Conservation (phyloP, 2,329 filamentous ascomycete genomes). For the Fusarium vanettenii region DNA sequence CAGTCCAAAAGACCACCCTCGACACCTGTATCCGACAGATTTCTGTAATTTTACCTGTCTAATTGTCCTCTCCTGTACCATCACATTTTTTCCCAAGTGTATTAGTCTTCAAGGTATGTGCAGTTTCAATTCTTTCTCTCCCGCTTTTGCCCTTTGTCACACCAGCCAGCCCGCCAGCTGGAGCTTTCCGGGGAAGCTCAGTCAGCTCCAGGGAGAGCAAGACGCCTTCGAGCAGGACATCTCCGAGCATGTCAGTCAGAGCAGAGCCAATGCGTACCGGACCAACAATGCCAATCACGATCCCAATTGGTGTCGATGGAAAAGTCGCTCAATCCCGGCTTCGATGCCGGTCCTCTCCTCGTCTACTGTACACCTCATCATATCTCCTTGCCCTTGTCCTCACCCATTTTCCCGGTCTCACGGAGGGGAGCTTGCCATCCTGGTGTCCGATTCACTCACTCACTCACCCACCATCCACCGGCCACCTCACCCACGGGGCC, state of each 20-base stretch:
- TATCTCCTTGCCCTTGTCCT: constrained; percentile 23
- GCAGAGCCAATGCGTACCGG: constrained; percentile 7
- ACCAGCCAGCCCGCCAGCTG: constrained; percentile 8
- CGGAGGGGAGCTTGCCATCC: constrained; percentile 34
- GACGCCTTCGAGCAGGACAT: constrained; percentile 26
- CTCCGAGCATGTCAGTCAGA: constrained; percentile 4
- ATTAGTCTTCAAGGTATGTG: constrained; percentile 42
- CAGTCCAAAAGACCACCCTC: constrained; percentile 38
- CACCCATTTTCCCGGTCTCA: constrained; percentile 26
- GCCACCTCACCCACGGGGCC: constrained; percentile 35
- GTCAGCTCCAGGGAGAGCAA: constrained; percentile 14
- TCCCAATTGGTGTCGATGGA: constrained; percentile 33
- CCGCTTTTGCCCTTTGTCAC: constrained; percentile 28
- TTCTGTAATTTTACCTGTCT: constrained; percentile 32
- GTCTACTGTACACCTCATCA: constrained; percentile 9
- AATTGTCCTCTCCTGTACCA: constrained; percentile 28
- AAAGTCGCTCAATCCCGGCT: constrained; percentile 24
- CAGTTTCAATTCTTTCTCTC: constrained; percentile 21
- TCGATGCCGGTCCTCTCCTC: constrained; percentile 27
- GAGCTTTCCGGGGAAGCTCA: constrained; percentile 22
- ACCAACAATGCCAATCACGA: constrained; percentile 10
- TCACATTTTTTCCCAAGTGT: constrained; percentile 27
- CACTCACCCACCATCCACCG: constrained; percentile 15
- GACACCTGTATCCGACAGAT: constrained; percentile 33
- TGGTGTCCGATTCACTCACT: neutral